Evolutionary conservation across 2,329 filamentous ascomycete species (phyloP).

Genomic region (Trichophyton schoenleinii): DNA sequence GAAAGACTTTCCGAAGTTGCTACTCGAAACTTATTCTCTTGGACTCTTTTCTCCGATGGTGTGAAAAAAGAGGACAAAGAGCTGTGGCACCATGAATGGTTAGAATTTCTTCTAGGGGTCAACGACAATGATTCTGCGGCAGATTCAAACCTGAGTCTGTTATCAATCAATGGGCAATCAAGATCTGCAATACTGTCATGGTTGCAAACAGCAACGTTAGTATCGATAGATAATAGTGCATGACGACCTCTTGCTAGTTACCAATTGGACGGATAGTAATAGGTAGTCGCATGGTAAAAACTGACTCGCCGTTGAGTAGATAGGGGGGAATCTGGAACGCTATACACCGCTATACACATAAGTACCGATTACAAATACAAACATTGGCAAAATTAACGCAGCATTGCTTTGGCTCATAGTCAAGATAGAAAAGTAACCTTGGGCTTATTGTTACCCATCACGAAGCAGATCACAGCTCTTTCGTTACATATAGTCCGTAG

Average conservation of each 20-base stretch:
- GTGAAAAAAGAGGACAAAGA: conserved; percentile 6
- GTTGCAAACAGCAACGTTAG: background rate
- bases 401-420: no score
- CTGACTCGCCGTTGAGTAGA: no score
- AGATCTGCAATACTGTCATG: background rate
- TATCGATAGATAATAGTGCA: no score
- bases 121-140: background rate
- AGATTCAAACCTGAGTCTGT: background rate
- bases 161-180: background rate
- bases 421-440: no score
- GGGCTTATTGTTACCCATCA: background rate
- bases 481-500: conserved; percentile 9
- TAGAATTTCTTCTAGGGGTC: conserved; percentile 4
- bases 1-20: conserved; percentile 9
- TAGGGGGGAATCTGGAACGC: no score
- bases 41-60: conserved; percentile 8
- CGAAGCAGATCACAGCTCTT: background rate
- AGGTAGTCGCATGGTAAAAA: no score
- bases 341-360: no score
- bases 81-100: conserved; percentile 9
- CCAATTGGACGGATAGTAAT: no score
- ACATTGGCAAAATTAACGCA: no score
- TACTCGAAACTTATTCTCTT: conserved; percentile 7
- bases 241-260: no score
- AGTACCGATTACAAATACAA: no score